Conservation (phyloP, 805 yeast species). For the Saccharomycopsis capsularis region DNA sequence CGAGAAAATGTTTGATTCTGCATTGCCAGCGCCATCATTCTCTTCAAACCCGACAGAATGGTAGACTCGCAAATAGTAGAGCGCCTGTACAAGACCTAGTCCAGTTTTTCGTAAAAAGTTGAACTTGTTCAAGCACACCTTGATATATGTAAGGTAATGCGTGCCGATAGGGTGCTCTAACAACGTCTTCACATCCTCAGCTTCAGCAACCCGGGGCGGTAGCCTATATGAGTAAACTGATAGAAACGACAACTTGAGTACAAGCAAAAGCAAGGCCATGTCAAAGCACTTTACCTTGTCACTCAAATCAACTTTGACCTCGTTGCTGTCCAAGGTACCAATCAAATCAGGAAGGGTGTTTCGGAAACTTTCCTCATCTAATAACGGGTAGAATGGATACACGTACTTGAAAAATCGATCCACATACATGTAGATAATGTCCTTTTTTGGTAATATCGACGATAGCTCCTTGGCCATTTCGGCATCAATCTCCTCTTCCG, state of each 20-base stretch:
- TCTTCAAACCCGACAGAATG: conserved; percentile 40
- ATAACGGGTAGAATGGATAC: conserved; percentile 41
- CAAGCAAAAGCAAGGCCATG: conserved; percentile 37
- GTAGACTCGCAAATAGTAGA: conserved; percentile 35
- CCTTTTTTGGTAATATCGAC: conserved; percentile 35
- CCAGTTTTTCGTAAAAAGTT: conserved; percentile 35
- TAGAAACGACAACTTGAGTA: conserved; percentile 37
- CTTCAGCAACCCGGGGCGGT: not conserved
- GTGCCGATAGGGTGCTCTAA: conserved; percentile 36
- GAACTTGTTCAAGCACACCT: conserved; percentile 34
- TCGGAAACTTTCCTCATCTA: conserved; percentile 33
- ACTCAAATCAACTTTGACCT: conserved; percentile 29
- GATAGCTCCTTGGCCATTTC: not conserved
- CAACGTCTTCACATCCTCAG: conserved; percentile 27
- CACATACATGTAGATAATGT: conserved; percentile 37
- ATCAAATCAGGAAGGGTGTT: conserved; percentile 29
- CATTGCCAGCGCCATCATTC: conserved; percentile 41
- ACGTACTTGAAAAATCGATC: conserved; percentile 37
- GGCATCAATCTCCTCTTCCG: not conserved
- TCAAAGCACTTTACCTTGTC: conserved; percentile 40
- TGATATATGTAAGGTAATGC: conserved; percentile 33
- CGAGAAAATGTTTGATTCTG: conserved; percentile 33
- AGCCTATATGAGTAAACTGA: conserved; percentile 26
- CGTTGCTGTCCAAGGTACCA: conserved; percentile 24
- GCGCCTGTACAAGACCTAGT: conserved; percentile 38